Evolutionary conservation across 129 eudicot species (phyloP).

Genomic region (Rutidosis leptorrhynchoides): DNA sequence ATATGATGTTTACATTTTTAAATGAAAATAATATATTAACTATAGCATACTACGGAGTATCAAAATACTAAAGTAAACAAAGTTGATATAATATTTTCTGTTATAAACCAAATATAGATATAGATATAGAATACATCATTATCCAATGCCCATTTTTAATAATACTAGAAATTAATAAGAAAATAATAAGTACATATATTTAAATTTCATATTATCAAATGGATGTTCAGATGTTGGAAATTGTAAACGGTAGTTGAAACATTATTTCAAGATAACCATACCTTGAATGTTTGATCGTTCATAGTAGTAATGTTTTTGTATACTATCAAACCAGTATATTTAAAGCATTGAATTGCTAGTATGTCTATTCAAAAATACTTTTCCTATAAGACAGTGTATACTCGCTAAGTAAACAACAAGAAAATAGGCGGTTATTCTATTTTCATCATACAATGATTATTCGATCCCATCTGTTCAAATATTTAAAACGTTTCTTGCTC

Average conservation of each 20-base stretch:
- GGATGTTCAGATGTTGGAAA: not conserved
- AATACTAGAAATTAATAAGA: too few species aligned
- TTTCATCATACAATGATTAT: too few species aligned
- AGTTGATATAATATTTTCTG: not conserved
- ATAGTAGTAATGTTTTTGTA: not conserved
- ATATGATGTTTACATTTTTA: not conserved
- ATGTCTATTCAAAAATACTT: not conserved
- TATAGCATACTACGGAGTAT: not conserved
- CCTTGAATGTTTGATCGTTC: conserved; percentile 3
- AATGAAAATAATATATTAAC: not conserved
- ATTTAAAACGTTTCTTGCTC: too few species aligned
- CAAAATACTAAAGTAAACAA: not conserved
- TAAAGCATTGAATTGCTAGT: not conserved
- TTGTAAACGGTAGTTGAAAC: conserved; percentile 2
- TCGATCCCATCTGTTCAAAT: too few species aligned
- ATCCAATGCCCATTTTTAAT: not conserved
- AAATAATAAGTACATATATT: too few species aligned
- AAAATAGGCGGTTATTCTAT: too few species aligned
- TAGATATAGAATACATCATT: not conserved
- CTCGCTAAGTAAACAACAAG: too few species aligned
- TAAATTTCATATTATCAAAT: not conserved
- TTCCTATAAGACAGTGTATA: too few species aligned
- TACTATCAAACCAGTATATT: not conserved
- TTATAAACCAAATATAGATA: not conserved
- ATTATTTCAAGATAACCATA: not conserved